phyloP scores from a whole-genome alignment of 2,329 filamentous ascomycete genomes.

The Colletotrichum gloeosporioides region DNA sequence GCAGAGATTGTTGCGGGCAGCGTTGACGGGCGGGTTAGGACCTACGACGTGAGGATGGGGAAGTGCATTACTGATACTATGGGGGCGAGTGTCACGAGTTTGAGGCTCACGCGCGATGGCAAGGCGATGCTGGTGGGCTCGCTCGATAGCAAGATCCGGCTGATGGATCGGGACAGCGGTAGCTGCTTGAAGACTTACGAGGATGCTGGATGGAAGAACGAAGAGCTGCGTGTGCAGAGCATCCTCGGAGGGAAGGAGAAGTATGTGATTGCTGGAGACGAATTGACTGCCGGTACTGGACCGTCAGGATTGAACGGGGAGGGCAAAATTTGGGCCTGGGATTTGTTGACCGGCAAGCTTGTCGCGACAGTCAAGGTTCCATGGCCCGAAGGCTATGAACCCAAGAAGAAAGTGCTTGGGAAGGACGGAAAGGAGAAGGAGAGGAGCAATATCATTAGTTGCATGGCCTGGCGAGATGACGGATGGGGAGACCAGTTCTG shows the following conservation, averaged over 20 bases:
- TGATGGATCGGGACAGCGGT: constrained; percentile 82
- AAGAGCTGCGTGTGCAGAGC: constrained; percentile 75
- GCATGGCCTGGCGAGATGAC: constrained; percentile 66
- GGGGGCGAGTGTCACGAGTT: constrained; percentile 74
- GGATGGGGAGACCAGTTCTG: constrained; percentile 71
- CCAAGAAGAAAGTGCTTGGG: constrained; percentile 58
- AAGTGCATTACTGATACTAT: constrained; percentile 73
- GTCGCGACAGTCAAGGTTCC: constrained; percentile 66
- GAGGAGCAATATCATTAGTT: constrained; percentile 65
- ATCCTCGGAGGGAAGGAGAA: constrained; percentile 78
- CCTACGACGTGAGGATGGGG: constrained; percentile 85
- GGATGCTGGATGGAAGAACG: constrained; percentile 64
- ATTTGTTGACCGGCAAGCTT: constrained; percentile 76
- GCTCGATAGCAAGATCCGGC: constrained; percentile 76
- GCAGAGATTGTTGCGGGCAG: constrained; percentile 74
- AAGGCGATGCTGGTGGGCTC: constrained; percentile 76
- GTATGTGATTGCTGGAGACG: constrained; percentile 81
- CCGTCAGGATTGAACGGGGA: constrained; percentile 39
- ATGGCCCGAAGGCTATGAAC: constrained; percentile 56
- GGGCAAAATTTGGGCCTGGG: constrained; percentile 80
- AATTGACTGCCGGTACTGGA: constrained; percentile 51
- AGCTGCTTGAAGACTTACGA: constrained; percentile 76
- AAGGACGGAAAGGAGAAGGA: constrained; percentile 66
- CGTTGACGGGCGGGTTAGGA: constrained; percentile 82
- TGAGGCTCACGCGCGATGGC: constrained; percentile 74